Evolutionary conservation across 371 early-diverging fungal genomes (phyloP), one percentile per base, ranked within the genome.

Genomic region (Quaeritorhiza haematococci): DNA sequence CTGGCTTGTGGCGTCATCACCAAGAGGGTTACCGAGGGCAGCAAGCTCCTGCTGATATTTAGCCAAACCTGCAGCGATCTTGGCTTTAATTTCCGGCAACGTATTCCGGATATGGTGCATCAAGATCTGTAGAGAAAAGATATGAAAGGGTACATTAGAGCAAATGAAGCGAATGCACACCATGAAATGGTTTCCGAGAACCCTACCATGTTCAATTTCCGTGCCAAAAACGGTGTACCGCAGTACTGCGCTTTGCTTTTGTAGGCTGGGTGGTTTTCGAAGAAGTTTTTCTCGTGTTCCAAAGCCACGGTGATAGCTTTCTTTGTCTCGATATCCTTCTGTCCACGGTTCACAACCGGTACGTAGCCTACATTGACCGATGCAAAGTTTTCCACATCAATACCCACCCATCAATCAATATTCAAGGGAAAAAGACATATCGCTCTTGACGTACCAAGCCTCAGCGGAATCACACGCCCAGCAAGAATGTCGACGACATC

Each of bases 401-500:
- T 55, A 58, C 6, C 34, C 13, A 15, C 19, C 48, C 33, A 38
- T 24, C 15, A 38, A 47, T 47, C 26, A 13, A 42, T 44, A 8
- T 7, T 38, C 19, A 34, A 58, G 21, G 6, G 19, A 57, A 43
- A 51, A 34, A 3, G 19, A 19, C 15, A 3, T 13, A 19, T 51
- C 10, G 19, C 5, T 19, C 17, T 26, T 24, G 23, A 21, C 56
- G 19, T 59, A 76, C 94, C 98, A 26, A 99, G 79, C 35, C 92
- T 79, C 57, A 98, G 78, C 1, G 96, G 97, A 62, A 99, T 93
- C 33, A 97, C 85, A 19, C 95, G 83, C 3, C 97, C 97, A 21
- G 98, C 96, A 60, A 99, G 82, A 63, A 99, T 94, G 68, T 98
- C 97, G 41, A 98, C 90, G 17, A 98, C 96, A 73, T 99, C 97